phyloP scores from a whole-genome alignment of 2,329 filamentous ascomycete species.

The Blastomyces percursus region DNA sequence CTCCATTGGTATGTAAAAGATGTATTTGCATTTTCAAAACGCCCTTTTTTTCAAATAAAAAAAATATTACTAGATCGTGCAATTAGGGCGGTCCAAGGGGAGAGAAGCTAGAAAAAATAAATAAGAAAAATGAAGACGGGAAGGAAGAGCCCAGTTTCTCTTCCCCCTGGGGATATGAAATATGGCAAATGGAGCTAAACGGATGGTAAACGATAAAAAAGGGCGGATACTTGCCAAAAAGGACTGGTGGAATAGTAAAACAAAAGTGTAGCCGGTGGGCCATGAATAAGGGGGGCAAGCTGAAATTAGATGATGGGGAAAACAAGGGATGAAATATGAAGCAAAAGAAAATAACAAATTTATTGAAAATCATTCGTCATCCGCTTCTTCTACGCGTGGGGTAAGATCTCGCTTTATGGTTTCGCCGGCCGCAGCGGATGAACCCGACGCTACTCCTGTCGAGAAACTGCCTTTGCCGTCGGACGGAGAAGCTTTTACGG shows the following conservation, averaged over 20 bases:
- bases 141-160: neutral
- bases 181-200: neutral
- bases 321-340: neutral
- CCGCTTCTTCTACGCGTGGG: conserved; percentile 37
- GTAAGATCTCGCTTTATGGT: conserved; percentile 31
- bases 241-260: neutral
- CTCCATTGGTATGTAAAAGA: no score
- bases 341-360: neutral
- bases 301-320: neutral
- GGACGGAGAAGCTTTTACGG: conserved; percentile 7
- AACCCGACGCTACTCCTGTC: conserved; percentile 15
- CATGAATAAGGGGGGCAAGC: neutral
- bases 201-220: neutral
- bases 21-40: no score
- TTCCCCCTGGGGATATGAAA: neutral
- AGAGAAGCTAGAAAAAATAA: neutral
- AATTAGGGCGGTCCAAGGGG: neutral
- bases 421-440: conserved; percentile 23
- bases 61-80: neutral
- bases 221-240: neutral
- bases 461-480: conserved; percentile 14
- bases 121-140: no score
- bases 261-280: neutral
- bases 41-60: no score
- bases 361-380: conserved; percentile 24